Evolutionary conservation across 176 grass and related monocot species (phyloP).

Genomic region (Chloris gayana): DNA sequence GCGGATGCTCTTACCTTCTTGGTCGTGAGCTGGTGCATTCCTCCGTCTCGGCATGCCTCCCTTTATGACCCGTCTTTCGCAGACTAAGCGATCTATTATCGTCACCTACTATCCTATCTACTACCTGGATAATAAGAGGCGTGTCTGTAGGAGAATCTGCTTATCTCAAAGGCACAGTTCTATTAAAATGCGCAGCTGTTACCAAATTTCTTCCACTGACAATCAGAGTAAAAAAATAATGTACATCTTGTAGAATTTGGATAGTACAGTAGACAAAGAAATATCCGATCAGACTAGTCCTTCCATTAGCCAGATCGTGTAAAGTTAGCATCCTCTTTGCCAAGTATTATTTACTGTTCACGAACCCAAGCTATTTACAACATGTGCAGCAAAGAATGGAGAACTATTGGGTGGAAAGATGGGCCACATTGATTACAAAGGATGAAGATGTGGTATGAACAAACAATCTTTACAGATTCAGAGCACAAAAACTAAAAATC

Average conservation of each 20-base stretch:
- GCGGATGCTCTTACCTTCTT: too few species aligned
- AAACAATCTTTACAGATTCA: slow-evolving; percentile 36
- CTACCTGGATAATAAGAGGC: too few species aligned
- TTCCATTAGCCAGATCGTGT: slow-evolving; percentile 27
- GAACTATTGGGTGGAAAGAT: slow-evolving; percentile 29
- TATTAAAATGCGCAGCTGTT: too few species aligned
- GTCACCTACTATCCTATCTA: too few species aligned
- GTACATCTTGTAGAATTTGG: not conserved
- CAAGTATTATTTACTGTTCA: slow-evolving; percentile 57
- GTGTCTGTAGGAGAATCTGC: too few species aligned
- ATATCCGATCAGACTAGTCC: slow-evolving; percentile 10
- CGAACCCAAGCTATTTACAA: slow-evolving; percentile 61
- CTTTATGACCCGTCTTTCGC: too few species aligned
- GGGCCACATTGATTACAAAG: slow-evolving; percentile 33
- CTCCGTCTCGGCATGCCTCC: too few species aligned
- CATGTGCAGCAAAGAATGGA: slow-evolving; percentile 43
- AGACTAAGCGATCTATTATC: too few species aligned
- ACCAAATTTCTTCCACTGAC: too few species aligned
- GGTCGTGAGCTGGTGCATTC: too few species aligned
- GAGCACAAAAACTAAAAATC: slow-evolving; percentile 9
- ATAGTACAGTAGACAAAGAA: not conserved
- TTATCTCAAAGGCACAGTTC: too few species aligned
- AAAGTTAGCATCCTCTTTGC: slow-evolving; percentile 26
- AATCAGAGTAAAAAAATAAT: not conserved
- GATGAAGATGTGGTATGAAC: slow-evolving; percentile 30